A percentile compares a stretch with the other conserved stretches of the same genome.
Evolutionary conservation across 2,329 filamentous ascomycete genomes (phyloP).

Genomic region (Ramularia collo-cygni): DNA sequence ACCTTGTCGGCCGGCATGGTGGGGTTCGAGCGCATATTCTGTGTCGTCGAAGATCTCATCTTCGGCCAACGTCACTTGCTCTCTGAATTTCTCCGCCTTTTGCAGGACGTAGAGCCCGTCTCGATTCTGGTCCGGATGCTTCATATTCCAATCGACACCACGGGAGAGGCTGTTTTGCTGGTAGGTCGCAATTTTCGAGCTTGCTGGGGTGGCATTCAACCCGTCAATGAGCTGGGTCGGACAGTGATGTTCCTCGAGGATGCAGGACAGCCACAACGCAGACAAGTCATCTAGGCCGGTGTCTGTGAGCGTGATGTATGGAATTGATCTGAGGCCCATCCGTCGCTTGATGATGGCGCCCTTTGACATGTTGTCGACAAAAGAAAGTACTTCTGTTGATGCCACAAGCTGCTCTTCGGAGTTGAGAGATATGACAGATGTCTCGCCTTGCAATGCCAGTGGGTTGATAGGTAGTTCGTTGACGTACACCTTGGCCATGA

Average conservation of each 20-base stretch:
- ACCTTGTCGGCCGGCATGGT: neutral
- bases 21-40: neutral
- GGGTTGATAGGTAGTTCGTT: slow-evolving; percentile 28
- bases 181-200: slow-evolving; percentile 26
- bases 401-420: slow-evolving; percentile 5
- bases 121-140: slow-evolving; percentile 23
- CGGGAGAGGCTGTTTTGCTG: slow-evolving; percentile 24
- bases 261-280: slow-evolving; percentile 36
- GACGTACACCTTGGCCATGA: slow-evolving; percentile 38
- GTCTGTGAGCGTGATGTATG: slow-evolving; percentile 34
- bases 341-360: slow-evolving; percentile 17
- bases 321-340: slow-evolving; percentile 35
- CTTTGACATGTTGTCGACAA: slow-evolving; percentile 14
- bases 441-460: slow-evolving; percentile 20
- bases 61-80: slow-evolving; percentile 17
- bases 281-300: slow-evolving; percentile 32
- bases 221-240: slow-evolving; percentile 31
- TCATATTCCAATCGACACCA: slow-evolving; percentile 32
- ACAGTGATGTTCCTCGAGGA: slow-evolving; percentile 34
- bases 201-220: slow-evolving; percentile 27
- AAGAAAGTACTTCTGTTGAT: neutral
- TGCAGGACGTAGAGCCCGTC: slow-evolving; percentile 31
- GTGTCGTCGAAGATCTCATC: slow-evolving; percentile 6
- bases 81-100: slow-evolving; percentile 26
- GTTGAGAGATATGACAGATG: slow-evolving; percentile 21